Base-by-base conservation (phyloP, 768 basidiomycete genomes). In the Russula foetens region DNA sequence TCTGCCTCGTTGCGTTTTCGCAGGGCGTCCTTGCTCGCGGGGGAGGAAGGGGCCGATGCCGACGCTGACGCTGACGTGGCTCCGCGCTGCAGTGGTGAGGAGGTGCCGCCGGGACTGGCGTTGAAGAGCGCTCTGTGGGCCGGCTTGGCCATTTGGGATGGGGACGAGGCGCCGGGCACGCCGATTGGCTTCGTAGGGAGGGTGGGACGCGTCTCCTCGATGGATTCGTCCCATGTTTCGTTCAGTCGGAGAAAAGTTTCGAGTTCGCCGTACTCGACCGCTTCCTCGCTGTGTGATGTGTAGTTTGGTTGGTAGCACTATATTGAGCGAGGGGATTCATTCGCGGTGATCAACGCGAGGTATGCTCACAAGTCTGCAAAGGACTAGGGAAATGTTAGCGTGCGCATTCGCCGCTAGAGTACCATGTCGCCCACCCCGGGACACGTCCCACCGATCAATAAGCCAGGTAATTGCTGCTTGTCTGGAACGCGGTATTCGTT, bases 381-480 rank as follows among this genome's bases (percentile, higher is more conserved):
- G 45, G 82, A 81, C 90, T 91, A 59, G 47, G 53, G 43, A 39
- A 19, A 33, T 2, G 53, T 46, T 31, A 67, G 56, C n/a, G 17
- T 59, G 39, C 2, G 15, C 43, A 15, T 61, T 52, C 19, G 23
- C 2, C 21, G 48, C 29, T 24, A n/a, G 23, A 19, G 24, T 39
- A 28, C 52, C 28, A 63, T 49, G 58, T 64, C 53, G 62, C 48
- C 63, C 74, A 92, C 90, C 29, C 91, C 91, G 50, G 84, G 84
- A 68, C 81, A 93, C 59, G 76, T 79, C 39, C 83, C 83, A 4
- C 91, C 91, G 39, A 93, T 80, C 7, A 93, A 81, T 44, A 92
- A 84, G 3, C 91, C 92, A 24, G 91, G 91, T 4, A 93, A 76
- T 66, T 90, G 89, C 65, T 90, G 88, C 66, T 92, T 91, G 70